Evolutionary conservation across 2,329 filamentous ascomycete genomes (phyloP).

Genomic region (Paracamarosporium sp.): DNA sequence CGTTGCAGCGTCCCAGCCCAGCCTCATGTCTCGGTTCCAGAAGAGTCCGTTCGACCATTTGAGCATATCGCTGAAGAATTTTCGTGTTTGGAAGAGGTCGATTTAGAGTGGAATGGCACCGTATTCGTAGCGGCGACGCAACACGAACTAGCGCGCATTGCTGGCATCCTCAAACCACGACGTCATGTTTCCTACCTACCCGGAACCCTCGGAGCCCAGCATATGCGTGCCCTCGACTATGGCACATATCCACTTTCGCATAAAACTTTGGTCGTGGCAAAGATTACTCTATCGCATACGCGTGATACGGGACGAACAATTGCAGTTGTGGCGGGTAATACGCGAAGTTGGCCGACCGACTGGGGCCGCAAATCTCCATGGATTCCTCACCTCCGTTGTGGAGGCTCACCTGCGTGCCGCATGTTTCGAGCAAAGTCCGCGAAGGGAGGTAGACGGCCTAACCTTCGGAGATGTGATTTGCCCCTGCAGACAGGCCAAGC

Average conservation of each 20-base stretch:
- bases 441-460: conserved; percentile 1
- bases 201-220: background rate
- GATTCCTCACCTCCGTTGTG: background rate
- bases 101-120: background rate
- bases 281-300: background rate
- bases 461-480: background rate
- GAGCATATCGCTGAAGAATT: background rate
- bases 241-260: background rate
- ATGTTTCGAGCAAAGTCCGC: conserved; percentile 1
- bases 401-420: background rate
- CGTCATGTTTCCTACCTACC: background rate
- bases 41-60: background rate
- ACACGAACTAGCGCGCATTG: background rate
- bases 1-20: background rate
- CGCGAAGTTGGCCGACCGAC: background rate
- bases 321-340: background rate
- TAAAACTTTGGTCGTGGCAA: background rate
- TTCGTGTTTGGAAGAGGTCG: background rate
- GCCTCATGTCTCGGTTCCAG: background rate
- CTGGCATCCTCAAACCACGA: background rate
- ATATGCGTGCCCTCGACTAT: background rate
- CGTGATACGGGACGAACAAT: background rate
- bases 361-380: background rate
- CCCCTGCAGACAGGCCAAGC: background rate
- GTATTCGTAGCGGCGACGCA: background rate